Conservation (phyloP, 208 protist species). For the Leishmania lainsoni region DNA sequence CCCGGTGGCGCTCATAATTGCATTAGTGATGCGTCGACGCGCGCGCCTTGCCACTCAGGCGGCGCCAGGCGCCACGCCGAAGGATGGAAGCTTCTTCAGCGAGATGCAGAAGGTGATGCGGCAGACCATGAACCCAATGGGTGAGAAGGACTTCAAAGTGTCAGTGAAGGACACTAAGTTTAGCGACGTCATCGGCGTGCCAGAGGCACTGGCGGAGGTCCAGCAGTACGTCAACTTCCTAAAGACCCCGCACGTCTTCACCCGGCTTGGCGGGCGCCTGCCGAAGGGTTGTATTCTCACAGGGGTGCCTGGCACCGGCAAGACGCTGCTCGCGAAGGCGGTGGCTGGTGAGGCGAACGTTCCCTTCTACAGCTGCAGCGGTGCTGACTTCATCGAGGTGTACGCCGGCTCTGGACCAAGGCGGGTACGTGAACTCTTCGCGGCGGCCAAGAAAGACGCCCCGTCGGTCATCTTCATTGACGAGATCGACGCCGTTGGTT, state of each 20-base stretch:
- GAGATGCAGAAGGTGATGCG: slow-evolving; percentile 66
- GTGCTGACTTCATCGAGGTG: slow-evolving; percentile 97
- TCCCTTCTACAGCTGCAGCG: slow-evolving; percentile 95
- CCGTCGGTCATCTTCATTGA: slow-evolving; percentile 99
- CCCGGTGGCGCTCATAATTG: slow-evolving; percentile 67
- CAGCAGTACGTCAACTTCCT: slow-evolving; percentile 97
- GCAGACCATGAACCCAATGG: slow-evolving; percentile 75
- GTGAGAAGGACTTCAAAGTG: slow-evolving; percentile 72
- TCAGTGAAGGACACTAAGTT: slow-evolving; percentile 81
- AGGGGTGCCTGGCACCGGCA: slow-evolving; percentile 97
- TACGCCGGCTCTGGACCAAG: slow-evolving; percentile 97
- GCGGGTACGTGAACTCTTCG: slow-evolving; percentile 95
- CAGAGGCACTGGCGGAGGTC: slow-evolving; percentile 96
- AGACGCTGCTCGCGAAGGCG: slow-evolving; percentile 93
- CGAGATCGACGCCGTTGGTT: slow-evolving; percentile 97
- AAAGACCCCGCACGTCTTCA: slow-evolving; percentile 91
- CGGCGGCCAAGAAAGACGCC: slow-evolving; percentile 82
- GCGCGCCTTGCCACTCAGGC: slow-evolving; percentile 25
- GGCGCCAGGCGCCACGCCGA: slow-evolving; percentile 25
- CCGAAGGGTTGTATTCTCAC: slow-evolving; percentile 97
- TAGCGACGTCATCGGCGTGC: slow-evolving; percentile 86
- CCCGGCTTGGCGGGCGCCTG: slow-evolving; percentile 93
- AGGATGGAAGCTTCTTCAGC: slow-evolving; percentile 40
- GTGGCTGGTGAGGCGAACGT: slow-evolving; percentile 93
- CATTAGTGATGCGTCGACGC: slow-evolving; percentile 55